Evolutionary conservation across 768 basidiomycete genomes (phyloP).

Genomic region (Auriscalpium vulgare): DNA sequence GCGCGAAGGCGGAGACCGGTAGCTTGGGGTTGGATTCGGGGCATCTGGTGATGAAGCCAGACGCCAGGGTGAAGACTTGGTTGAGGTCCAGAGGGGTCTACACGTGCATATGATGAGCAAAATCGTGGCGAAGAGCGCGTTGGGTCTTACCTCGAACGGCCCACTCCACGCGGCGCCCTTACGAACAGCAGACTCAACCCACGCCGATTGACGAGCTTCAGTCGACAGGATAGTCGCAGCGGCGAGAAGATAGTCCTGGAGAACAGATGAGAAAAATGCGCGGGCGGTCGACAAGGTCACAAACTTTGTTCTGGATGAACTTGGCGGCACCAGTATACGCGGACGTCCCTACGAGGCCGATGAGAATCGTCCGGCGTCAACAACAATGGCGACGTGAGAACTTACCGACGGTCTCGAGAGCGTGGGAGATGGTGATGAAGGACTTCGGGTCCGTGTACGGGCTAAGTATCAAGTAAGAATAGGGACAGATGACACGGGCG

Average conservation of each 20-base stretch:
- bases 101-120: conserved; percentile 18
- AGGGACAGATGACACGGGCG: not conserved
- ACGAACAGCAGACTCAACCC: conserved; percentile 45
- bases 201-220: conserved; percentile 58
- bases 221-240: conserved; percentile 50
- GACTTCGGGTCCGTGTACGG: conserved; percentile 36
- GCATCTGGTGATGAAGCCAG: conserved; percentile 43
- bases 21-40: conserved; percentile 43
- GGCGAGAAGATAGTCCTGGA: conserved; percentile 38
- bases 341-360: conserved; percentile 22
- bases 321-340: conserved; percentile 52
- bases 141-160: conserved; percentile 37
- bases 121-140: conserved; percentile 22
- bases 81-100: conserved; percentile 34
- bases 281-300: conserved; percentile 22
- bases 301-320: conserved; percentile 35
- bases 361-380: not conserved
- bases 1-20: conserved; percentile 44
- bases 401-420: conserved; percentile 45
- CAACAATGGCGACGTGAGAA: not conserved
- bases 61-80: conserved; percentile 33
- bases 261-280: not conserved
- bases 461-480: conserved; percentile 18
- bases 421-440: conserved; percentile 42
- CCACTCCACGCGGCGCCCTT: conserved; percentile 47